Evolutionary conservation across 495 filamentous ascomycete species (phyloP).

Genomic region (Neurospora sp.): DNA sequence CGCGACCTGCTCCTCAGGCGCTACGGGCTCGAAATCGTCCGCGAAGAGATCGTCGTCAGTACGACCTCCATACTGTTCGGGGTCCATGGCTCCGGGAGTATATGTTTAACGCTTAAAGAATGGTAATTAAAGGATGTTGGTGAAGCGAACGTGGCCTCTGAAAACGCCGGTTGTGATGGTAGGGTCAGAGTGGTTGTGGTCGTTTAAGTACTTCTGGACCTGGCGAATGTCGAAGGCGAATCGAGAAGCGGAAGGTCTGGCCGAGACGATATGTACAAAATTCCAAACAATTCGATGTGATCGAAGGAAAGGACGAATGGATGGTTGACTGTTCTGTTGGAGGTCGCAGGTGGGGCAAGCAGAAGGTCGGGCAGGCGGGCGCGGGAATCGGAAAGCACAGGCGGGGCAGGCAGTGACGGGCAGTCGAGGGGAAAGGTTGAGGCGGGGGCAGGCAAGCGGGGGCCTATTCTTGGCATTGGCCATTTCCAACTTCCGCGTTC

Average conservation of each 20-base stretch:
- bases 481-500: neutral
- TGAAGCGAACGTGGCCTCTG: neutral
- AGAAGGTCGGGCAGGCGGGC: neutral
- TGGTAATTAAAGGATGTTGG: neutral
- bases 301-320: neutral
- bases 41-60: conserved; percentile 43
- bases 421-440: neutral
- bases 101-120: neutral
- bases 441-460: neutral
- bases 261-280: neutral
- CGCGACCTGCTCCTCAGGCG: conserved; percentile 6
- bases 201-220: neutral
- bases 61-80: conserved; percentile 40
- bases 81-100: conserved; percentile 3
- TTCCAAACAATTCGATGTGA: neutral
- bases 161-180: neutral
- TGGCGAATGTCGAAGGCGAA: neutral
- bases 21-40: conserved; percentile 39
- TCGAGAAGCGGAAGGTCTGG: neutral
- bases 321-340: neutral
- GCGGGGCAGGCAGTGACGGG: neutral
- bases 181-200: neutral
- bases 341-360: neutral
- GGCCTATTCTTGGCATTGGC: neutral
- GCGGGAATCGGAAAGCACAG: neutral